Conservation (phyloP, 768 basidiomycete species). For the Boletus pseudo-olivaceus region DNA sequence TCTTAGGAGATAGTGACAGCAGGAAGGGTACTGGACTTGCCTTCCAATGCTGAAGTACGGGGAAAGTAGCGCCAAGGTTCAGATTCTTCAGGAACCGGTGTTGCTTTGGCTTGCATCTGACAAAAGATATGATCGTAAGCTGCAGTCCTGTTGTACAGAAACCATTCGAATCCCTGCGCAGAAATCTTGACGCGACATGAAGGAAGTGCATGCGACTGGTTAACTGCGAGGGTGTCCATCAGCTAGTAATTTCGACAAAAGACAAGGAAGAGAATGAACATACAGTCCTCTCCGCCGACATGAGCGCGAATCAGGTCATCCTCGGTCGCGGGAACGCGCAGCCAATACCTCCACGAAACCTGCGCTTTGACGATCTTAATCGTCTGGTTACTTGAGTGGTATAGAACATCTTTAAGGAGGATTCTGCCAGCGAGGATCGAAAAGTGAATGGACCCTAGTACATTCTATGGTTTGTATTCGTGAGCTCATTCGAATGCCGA, state of each 20-base stretch:
- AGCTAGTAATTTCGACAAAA: background rate
- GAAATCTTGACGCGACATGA: slow-evolving; percentile 81
- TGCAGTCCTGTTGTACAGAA: slow-evolving; percentile 85
- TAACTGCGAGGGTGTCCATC: slow-evolving; percentile 27
- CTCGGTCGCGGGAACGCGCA: slow-evolving; percentile 73
- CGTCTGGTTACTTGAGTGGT: slow-evolving; percentile 91
- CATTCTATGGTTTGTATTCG: slow-evolving; percentile 1
- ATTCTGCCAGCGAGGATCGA: slow-evolving; percentile 85
- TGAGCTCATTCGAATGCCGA: background rate
- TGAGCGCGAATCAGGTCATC: slow-evolving; percentile 54
- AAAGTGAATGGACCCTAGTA: slow-evolving; percentile 83
- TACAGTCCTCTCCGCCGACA: slow-evolving; percentile 53
- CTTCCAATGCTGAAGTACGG: slow-evolving; percentile 38
- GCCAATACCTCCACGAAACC: slow-evolving; percentile 94
- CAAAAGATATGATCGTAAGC: slow-evolving; percentile 86
- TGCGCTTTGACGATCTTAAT: slow-evolving; percentile 80
- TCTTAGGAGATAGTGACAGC: background rate
- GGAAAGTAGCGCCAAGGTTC: slow-evolving; percentile 38
- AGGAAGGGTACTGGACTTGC: slow-evolving; percentile 21
- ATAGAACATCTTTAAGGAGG: slow-evolving; percentile 81
- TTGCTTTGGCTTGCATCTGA: slow-evolving; percentile 52
- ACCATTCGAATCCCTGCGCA: slow-evolving; percentile 87
- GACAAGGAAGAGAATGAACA: slow-evolving; percentile 21
- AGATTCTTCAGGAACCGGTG: slow-evolving; percentile 14
- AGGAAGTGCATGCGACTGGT: slow-evolving; percentile 36